Evolutionary conservation across 2,329 filamentous ascomycete species (phyloP).

Genomic region (Penicillium rolfsii): DNA sequence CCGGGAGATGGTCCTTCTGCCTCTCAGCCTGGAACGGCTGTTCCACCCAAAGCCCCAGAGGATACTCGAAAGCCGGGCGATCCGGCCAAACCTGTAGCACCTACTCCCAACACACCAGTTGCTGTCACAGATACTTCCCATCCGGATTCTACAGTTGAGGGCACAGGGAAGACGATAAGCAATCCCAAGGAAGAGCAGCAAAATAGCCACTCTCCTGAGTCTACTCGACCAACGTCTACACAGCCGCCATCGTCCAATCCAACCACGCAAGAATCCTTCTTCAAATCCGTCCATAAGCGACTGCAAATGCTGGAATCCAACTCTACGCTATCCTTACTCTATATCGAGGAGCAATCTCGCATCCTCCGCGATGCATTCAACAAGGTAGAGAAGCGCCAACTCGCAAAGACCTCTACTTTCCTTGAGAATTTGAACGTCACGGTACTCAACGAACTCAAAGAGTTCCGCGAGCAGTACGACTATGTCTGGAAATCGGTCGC

Average conservation of each 20-base stretch:
- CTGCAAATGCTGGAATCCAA: constrained; percentile 90
- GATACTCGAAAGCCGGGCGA: constrained; percentile 28
- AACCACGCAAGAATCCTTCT: constrained; percentile 95
- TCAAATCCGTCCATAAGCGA: constrained; percentile 93
- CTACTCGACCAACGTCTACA: constrained; percentile 44
- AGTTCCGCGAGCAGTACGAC: constrained; percentile 84
- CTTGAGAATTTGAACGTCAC: constrained; percentile 84
- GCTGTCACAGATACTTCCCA: constrained; percentile 24
- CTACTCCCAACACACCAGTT: constrained; percentile 23
- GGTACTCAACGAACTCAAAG: constrained; percentile 77
- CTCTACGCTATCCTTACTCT: constrained; percentile 87
- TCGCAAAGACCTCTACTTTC: constrained; percentile 80
- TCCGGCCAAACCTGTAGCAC: constrained; percentile 16
- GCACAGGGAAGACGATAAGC: constrained; percentile 26
- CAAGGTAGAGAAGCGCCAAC: constrained; percentile 83
- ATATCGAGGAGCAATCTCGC: constrained; percentile 93
- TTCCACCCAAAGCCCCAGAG: constrained; percentile 19
- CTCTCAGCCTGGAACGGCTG: constrained; percentile 9
- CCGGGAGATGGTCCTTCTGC: constrained; percentile 11
- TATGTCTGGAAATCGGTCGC: constrained; percentile 96
- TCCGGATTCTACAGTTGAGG: constrained; percentile 30
- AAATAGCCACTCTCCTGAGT: constrained; percentile 35
- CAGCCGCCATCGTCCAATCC: constrained; percentile 64
- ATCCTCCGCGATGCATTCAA: constrained; percentile 85
- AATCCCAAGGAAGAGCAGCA: constrained; percentile 38